Base-by-base conservation (phyloP, 768 basidiomycete genomes). In the Rhizopogon vulgaris region DNA sequence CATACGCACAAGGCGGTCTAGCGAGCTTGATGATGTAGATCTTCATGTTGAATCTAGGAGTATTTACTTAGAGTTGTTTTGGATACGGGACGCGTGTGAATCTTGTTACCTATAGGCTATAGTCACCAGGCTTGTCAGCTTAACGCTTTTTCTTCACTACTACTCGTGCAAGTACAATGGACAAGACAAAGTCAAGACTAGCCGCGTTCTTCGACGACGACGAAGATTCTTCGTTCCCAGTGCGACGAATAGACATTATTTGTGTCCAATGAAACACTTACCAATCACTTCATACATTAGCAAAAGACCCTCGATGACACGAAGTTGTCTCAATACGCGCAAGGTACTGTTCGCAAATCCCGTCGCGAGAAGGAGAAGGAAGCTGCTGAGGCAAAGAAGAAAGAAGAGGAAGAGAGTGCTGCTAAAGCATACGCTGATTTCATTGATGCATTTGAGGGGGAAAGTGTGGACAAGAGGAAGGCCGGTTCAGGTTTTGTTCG, bases 291-390 rank as follows among this genome's bases (percentile, higher is more conserved):
- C 65, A 69, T 68, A 72, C 65, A 64, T 60, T 78, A 93, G 90
- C 86, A 83, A 81, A 90, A 86, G 76, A 74, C 87, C 52, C 76
- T 95, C 54, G 90, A 91, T 61, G 85, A 87, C 63, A 80, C 85
- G 60, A 95, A 95, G 70, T 71, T 88, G 53, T 86, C 88, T 34
- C 87, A 90, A 43, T 96, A 90, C 70, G 70, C 89, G 30, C 83
- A 90, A 63, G 93, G 88, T n/a, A 88, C 80, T 36, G 81, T 85
- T 48, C 83, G 85, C 54, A 97, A 98, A 73, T 93, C 93, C 14
- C 84, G 87, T 53, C 78, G 89, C 57, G 94, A 98, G 70, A 87
- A 88, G 61, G 96, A 98, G 65, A 85, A 84, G 62, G 94, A 97
- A 61, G 87, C 86, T 45, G 94, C 90, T 34, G 93, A 94, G 62